Evolutionary conservation across 768 basidiomycete species (phyloP), one percentile per base, ranked within the genome.

Genomic region (Serpula lacrymans): DNA sequence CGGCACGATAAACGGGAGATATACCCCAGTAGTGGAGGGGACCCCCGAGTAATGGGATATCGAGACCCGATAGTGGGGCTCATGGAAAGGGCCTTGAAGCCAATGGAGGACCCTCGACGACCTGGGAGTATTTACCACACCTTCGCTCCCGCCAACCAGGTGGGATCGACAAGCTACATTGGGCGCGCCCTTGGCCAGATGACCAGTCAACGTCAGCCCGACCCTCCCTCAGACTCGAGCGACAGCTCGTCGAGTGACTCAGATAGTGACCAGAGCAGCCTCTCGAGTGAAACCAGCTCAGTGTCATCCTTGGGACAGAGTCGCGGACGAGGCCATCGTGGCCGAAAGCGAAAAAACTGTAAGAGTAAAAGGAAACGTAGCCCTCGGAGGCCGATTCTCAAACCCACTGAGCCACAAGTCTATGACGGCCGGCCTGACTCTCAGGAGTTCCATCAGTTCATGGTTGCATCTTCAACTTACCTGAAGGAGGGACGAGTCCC

Each of bases 131-230:
- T 9, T 9, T n/a, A 34, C n/a, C n/a, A n/a, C 13, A 12, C 38
- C 31, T 29, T 11, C 17, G 27, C 27, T 34, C 27, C 27, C 30
- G 39, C 39, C 33, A n/a, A n/a, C n/a, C 39, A 41, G 39, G 30
- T 9, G 25, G 11, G 8, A n/a, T 6, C 14, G n/a, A 28, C 6
- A 14, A 12, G 26, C 6, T n/a, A 5, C 26, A 24, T 12, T 23
- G 21, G 8, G 9, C 13, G 17, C 16, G 10, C 13, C 17, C 9
- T 10, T 10, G 36, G 9, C 13, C 13, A 9, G 13, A 18, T 10
- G 9, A 18, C 9, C 33, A 17, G 13, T 10, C 10, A 10, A 10
- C 10, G 17, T 9, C 27, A 6, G 35, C 26, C 12, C 21, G 34
- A 33, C n/a, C 27, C 26, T 16, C 41, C 41, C 4, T 35, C 41